phyloP scores from a whole-genome alignment of 2,329 filamentous ascomycete species.

The Ophiostoma novo-ulmi region DNA sequence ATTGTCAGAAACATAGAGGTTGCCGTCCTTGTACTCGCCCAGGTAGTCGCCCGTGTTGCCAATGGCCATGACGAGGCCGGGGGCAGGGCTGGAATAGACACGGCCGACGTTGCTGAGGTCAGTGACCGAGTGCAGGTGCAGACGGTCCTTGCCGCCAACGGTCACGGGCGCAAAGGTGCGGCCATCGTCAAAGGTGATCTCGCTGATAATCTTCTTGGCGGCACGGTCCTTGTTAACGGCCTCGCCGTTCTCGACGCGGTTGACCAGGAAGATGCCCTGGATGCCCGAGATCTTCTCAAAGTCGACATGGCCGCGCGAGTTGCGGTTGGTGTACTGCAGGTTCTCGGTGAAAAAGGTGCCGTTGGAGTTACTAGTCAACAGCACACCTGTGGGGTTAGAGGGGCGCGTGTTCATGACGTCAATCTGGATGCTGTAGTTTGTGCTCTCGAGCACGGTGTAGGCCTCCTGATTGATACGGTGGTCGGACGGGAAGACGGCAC shows the following conservation, averaged over 20 bases:
- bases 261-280: constrained; percentile 87
- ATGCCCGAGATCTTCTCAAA: constrained; percentile 92
- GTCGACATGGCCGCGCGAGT: constrained; percentile 70
- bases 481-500: constrained; percentile 78
- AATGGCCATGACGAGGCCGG: constrained; percentile 87
- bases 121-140: constrained; percentile 92
- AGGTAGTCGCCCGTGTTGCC: constrained; percentile 81
- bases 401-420: constrained; percentile 73
- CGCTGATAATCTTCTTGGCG: constrained; percentile 65
- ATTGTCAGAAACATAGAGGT: constrained; percentile 85
- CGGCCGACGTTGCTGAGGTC: constrained; percentile 74
- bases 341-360: constrained; percentile 94
- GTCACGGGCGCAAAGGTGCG: constrained; percentile 74
- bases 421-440: constrained; percentile 95
- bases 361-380: constrained; percentile 96
- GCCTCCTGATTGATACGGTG: constrained; percentile 77
- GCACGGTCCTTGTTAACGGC: constrained; percentile 56
- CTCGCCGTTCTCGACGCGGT: constrained; percentile 80
- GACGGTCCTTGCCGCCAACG: constrained; percentile 34
- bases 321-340: constrained; percentile 86
- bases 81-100: constrained; percentile 89
- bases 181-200: constrained; percentile 94
- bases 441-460: constrained; percentile 92
- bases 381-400: constrained; percentile 69
- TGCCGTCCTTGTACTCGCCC: constrained; percentile 64